Evolutionary conservation across 2,329 filamentous ascomycete species (phyloP), one percentile per base, ranked within the genome.

Genomic region (Dothiorella sarmentorum): DNA sequence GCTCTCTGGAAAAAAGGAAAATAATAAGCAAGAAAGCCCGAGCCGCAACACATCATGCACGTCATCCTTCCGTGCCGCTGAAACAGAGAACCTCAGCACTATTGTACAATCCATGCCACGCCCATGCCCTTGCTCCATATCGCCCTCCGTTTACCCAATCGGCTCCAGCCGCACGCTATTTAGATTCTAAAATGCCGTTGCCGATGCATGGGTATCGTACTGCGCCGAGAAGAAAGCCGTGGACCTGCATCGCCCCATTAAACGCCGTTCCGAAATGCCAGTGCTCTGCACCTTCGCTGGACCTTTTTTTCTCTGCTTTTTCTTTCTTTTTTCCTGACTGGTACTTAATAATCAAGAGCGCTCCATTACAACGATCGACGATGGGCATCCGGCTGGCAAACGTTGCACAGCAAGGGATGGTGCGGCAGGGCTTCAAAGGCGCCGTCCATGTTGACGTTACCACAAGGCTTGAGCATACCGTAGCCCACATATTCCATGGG

Each of bases 381-480:
- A 17, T 49, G 44, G 13, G 7, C 15, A 31, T 58, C 55, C 24
- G 55, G 55, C 24, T 45, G 18, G 37, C 55, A 58, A 4, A 22
- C 29, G 11, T 31, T 31, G 20, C 55, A 58, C 6, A 40, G 22
- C 20, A 58, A 17, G 10, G 55, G 55, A 20, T 38, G 49, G 17
- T 58, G 55, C 33, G 55, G 55, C 11, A 58, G 22, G 31, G 44
- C 55, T 18, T 58, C 55, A 17, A 27, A 49, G 7, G 43, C 43
- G n/a, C 44, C 43, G 11, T 20, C 22, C 26, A 58, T 47, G 6
- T 38, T 11, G 17, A 38, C 17, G 33, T 40, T 38, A 6, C 33
- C 43, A 20, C 55, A 58, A 20, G 43, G 33, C n/a, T 22, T 40
- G 31, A 31, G 33, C 18, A 33, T 17, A 9, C 52, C 27, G 15